Evolutionary conservation across 176 grass and related monocot genomes (phyloP).

Genomic region (Tuctoria greenei): DNA sequence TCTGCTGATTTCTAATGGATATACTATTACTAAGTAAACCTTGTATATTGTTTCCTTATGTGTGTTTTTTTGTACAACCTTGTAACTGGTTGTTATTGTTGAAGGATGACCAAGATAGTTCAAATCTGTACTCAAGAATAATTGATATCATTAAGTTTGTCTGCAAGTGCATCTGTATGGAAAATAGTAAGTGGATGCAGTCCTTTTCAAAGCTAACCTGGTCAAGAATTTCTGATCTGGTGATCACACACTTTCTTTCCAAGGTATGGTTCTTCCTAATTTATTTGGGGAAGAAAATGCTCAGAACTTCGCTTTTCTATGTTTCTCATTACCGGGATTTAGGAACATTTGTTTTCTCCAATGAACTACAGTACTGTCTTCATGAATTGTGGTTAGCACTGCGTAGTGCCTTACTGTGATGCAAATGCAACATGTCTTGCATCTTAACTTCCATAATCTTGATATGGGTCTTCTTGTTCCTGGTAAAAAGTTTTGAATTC

Average conservation of each 20-base stretch:
- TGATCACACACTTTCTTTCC: constrained; percentile 90
- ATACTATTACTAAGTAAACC: constrained; percentile 13
- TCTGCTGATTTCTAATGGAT: not conserved
- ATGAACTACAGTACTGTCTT: constrained; percentile 4
- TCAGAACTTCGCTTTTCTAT: constrained; percentile 5
- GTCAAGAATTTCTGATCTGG: constrained; percentile 78
- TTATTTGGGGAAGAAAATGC: constrained; percentile 5
- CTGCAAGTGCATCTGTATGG: constrained; percentile 65
- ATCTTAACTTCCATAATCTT: constrained; percentile 26
- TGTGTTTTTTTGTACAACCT: constrained; percentile 16
- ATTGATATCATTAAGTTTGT: constrained; percentile 70
- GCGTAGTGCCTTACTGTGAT: not conserved
- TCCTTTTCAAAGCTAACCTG: constrained; percentile 85
- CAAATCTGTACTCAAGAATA: constrained; percentile 74
- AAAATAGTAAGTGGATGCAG: constrained; percentile 68
- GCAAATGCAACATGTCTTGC: not conserved
- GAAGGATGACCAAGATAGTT: constrained; percentile 76
- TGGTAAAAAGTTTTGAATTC: not conserved
- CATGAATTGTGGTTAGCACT: not conserved
- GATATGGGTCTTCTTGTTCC: not conserved
- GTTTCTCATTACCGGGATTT: constrained; percentile 14
- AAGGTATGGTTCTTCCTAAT: constrained; percentile 61
- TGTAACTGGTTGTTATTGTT: constrained; percentile 45
- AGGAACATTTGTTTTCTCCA: constrained; percentile 4
- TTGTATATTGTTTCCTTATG: constrained; percentile 23